Conservation (phyloP, 176 grass and related monocot genomes). For the Juncus inflexus region DNA sequence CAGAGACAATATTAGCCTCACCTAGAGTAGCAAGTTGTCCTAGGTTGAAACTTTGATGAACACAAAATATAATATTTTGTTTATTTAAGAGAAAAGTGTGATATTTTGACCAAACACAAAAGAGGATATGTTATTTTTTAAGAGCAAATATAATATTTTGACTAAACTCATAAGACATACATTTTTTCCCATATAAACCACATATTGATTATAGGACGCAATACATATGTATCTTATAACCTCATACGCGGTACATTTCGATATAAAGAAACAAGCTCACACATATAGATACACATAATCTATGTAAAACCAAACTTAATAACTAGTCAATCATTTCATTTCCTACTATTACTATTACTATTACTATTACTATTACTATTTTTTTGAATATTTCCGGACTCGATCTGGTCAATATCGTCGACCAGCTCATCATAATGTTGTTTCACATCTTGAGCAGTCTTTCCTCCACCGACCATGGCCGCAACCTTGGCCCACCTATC, state of each 20-base stretch:
- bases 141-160: no score
- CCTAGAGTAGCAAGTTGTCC: no score
- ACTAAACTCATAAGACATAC: no score
- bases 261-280: constrained; percentile 8
- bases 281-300: constrained; percentile 2
- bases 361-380: background rate
- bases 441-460: constrained; percentile 42
- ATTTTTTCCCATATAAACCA: background rate
- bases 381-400: constrained; percentile 15
- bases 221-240: background rate
- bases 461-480: constrained; percentile 56
- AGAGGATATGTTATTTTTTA: no score
- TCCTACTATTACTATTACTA: constrained; percentile 2
- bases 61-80: no score
- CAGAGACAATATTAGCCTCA: background rate
- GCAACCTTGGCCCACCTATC: constrained; percentile 48
- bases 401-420: constrained; percentile 34
- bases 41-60: no score
- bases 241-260: constrained; percentile 3
- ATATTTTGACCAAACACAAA: no score
- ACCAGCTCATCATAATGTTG: constrained; percentile 37
- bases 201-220: constrained; percentile 13
- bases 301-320: background rate
- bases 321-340: constrained; percentile 6
- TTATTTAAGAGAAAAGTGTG: no score